Conservation (phyloP, 2,329 filamentous ascomycete species). For the Shiraia sp. region DNA sequence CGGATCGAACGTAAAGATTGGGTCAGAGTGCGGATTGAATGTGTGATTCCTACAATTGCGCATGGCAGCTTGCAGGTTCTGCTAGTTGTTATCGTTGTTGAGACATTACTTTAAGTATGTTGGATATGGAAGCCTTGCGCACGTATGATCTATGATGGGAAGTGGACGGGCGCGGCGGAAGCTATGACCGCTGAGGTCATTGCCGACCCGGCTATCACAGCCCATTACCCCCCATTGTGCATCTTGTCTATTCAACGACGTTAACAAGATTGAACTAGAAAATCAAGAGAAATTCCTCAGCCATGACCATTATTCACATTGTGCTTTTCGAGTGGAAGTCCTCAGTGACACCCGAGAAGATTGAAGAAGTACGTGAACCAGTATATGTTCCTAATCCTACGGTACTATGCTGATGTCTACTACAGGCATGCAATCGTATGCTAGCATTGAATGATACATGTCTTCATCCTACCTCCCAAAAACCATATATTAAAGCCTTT, state of each 20-base stretch:
- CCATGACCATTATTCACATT: slow-evolving; percentile 69
- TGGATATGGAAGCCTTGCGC: too few species aligned
- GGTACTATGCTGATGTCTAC: slow-evolving; percentile 8
- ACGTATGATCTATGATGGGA: background rate
- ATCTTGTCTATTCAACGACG: background rate
- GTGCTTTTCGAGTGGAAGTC: slow-evolving; percentile 70
- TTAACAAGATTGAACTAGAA: background rate
- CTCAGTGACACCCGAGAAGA: slow-evolving; percentile 50
- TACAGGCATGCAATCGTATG: slow-evolving; percentile 61
- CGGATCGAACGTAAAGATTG: slow-evolving; percentile 2
- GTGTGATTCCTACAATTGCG: background rate
- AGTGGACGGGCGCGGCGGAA: background rate
- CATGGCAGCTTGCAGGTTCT: slow-evolving; percentile 4
- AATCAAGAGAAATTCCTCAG: background rate
- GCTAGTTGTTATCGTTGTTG: slow-evolving; percentile 4
- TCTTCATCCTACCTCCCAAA: slow-evolving; percentile 60
- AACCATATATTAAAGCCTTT: slow-evolving; percentile 63
- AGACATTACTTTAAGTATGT: background rate
- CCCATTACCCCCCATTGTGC: background rate
- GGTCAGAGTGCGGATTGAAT: slow-evolving; percentile 5
- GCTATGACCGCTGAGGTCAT: too few species aligned
- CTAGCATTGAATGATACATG: slow-evolving; percentile 62
- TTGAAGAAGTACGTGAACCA: slow-evolving; percentile 56
- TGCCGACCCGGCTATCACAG: background rate
- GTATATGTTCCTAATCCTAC: background rate